Evolutionary conservation across 306 rosid genomes (phyloP).

Genomic region (Malus fusca): DNA sequence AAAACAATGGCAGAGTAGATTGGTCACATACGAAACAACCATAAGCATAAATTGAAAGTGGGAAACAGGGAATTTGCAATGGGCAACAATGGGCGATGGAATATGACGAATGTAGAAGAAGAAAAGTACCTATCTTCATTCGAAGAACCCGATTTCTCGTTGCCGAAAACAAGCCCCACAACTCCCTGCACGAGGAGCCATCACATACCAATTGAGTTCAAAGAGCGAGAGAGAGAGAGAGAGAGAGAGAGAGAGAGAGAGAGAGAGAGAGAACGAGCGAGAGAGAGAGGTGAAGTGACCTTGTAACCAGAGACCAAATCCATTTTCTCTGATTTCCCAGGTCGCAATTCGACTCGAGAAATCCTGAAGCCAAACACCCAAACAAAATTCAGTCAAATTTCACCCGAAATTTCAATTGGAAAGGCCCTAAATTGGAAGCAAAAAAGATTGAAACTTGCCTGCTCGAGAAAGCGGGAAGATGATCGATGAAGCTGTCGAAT

Average conservation of each 20-base stretch:
- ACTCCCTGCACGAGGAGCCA: slow-evolving; percentile 51
- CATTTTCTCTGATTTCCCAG: slow-evolving; percentile 33
- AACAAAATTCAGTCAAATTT: background rate
- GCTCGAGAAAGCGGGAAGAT: background rate
- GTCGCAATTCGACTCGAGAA: slow-evolving; percentile 13
- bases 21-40: background rate
- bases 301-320: slow-evolving; percentile 96
- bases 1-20: background rate
- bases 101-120: background rate
- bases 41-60: too few relatives aligned
- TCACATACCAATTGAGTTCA: background rate
- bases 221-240: background rate
- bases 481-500: background rate
- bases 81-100: background rate
- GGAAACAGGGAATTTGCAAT: too few relatives aligned
- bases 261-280: background rate
- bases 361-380: slow-evolving; percentile 12
- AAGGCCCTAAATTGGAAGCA: background rate
- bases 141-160: slow-evolving; percentile 63
- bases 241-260: background rate
- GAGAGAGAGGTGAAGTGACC: slow-evolving; percentile 30
- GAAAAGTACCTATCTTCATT: slow-evolving; percentile 64
- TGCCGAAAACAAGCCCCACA: slow-evolving; percentile 84
- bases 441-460: background rate
- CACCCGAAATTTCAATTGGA: background rate